A percentile compares a stretch with the other conserved stretches of the same genome.
phyloP scores from a whole-genome alignment of 2,329 filamentous ascomycete genomes.

The Diaporthe capsici region DNA sequence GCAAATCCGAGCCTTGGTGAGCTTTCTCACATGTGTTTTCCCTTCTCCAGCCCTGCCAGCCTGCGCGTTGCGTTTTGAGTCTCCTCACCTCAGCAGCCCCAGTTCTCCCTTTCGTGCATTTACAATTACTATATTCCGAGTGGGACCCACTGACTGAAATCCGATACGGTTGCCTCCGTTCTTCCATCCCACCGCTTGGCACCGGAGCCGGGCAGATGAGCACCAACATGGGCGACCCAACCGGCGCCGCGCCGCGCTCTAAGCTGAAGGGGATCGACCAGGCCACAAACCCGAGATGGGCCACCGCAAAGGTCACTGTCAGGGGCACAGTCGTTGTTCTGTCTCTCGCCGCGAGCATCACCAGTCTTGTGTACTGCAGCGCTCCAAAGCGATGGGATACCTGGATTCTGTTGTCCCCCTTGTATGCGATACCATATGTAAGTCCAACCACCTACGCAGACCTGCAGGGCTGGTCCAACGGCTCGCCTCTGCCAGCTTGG shows the following conservation, averaged over 20 bases:
- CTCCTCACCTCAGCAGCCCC: neutral
- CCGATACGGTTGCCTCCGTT: neutral
- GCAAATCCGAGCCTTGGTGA: neutral
- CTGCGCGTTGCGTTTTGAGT: neutral
- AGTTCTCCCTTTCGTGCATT: neutral
- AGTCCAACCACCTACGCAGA: neutral
- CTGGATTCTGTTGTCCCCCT: conserved; percentile 6
- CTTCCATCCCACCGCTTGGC: neutral
- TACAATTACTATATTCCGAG: neutral
- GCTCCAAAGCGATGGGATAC: neutral
- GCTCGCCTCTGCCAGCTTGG: neutral
- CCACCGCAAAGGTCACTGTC: neutral
- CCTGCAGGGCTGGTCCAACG: neutral
- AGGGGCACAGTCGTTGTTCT: neutral
- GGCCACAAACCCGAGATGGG: conserved; percentile 23
- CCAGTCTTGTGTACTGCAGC: neutral
- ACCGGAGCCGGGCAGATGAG: neutral
- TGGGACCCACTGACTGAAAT: conserved; percentile 10
- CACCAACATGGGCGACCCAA: neutral
- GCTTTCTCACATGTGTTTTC: neutral
- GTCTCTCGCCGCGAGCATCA: conserved; percentile 4
- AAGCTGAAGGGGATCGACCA: neutral
- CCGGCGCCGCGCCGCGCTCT: neutral
- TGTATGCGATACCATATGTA: conserved; percentile 19
- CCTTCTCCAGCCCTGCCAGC: neutral